A percentile compares a stretch with the other conserved stretches of the same genome.
These are phyloP conservation scores for Candida sanyiensis DNA, from an alignment of 805 yeast genomes.

Conservation along the genomic window DNA sequence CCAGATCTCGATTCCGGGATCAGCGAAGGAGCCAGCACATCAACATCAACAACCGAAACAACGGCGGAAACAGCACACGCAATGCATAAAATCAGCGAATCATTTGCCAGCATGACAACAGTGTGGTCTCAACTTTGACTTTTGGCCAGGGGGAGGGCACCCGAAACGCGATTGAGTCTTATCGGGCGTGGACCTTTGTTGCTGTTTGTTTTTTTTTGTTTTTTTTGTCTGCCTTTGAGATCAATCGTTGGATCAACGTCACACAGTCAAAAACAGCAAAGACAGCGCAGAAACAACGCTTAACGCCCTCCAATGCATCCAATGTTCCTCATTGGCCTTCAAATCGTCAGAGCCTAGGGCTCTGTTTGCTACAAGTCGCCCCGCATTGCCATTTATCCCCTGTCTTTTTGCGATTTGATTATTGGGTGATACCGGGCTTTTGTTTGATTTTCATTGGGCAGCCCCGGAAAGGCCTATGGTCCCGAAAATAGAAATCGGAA, in stretches of 20 bases:
- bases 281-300: constrained; percentile 23
- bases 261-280: constrained; percentile 1
- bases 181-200: neutral
- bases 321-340: too few relatives aligned
- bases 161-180: neutral
- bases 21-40: constrained; percentile 5
- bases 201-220: neutral
- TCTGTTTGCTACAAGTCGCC: too few relatives aligned
- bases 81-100: neutral
- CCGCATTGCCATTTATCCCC: neutral
- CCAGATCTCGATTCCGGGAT: constrained; percentile 1
- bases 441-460: constrained; percentile 5
- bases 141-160: too few relatives aligned
- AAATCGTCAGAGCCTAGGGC: too few relatives aligned
- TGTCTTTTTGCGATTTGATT: neutral
- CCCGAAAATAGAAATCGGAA: neutral
- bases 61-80: neutral
- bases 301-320: constrained; percentile 24
- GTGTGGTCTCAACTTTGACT: too few relatives aligned
- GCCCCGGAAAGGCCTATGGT: neutral
- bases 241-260: neutral
- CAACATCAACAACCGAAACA: neutral
- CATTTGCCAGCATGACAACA: too few relatives aligned
- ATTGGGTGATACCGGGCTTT: constrained; percentile 8
- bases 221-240: neutral